Evolutionary conservation across 352 stramenopile genomes (phyloP), one percentile per base, ranked within the genome.

Genomic region (Globisporangium recalcitrans): DNA sequence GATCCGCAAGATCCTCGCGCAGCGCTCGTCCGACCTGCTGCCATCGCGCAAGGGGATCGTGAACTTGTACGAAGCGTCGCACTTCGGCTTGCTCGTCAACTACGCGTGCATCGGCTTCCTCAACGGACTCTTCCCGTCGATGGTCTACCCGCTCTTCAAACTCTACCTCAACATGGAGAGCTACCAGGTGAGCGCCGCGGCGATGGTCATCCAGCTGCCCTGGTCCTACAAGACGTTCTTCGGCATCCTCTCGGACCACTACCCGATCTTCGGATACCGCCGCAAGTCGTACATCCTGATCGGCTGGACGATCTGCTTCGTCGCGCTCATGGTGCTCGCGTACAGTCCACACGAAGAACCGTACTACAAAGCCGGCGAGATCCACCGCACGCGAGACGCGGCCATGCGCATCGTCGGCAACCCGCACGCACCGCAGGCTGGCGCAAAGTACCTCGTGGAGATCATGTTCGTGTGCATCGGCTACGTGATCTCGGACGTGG

Each of bases 211-310:
- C 60, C 68, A 74, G 51, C 64, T 91, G 24, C 78, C 78, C 11
- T 91, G 81, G 75, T 87, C 81, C 8, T 88, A 89, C 67, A 90
- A 91, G 67, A 89, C 79, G n/a, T 70, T 91, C 27, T 90, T 89
- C 64, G 82, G 80, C 21, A 62, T 87, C 42, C 64, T 91, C 48
- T 87, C 78, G 21, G 80, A 91, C 61, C 77, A 86, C 57, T 61
- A 82, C 6, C 82, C 80, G 19, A 85, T 91, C 52, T 63, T 68
- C 21, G 82, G 82, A 11, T 87, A 83, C 49, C 80, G 82, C 9
- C 71, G 82, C 52, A 89, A 87, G 58, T 77, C 82, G 9, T 90
- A 91, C 67, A 87, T 91, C 66, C 64, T 91, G 31, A 73, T 88
- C 57, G 82, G 82, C 19, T 91, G 80, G 82, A 0, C 69, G 21